Evolutionary conservation across 2,329 filamentous ascomycete species (phyloP).

Genomic region (Periglandula ipomoeae): DNA sequence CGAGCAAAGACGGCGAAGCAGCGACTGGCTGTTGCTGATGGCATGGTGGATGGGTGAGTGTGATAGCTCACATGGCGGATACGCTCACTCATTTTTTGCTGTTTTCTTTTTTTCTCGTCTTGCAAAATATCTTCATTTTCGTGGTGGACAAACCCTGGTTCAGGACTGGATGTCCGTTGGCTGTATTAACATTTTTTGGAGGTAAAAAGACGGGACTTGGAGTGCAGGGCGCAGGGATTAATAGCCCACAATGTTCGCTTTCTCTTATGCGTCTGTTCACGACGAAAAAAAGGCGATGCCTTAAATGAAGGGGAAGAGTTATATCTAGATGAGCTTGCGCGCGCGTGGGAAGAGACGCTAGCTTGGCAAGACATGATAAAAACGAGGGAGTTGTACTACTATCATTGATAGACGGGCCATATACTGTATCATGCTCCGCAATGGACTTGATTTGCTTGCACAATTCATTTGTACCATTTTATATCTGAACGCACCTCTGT

Average conservation of each 20-base stretch:
- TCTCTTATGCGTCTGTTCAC: not conserved
- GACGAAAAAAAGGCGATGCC: not conserved
- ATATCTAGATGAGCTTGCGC: not conserved
- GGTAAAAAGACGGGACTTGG: constrained; percentile 1
- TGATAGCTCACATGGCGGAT: not conserved
- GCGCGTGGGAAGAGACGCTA: not conserved
- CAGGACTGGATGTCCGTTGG: not conserved
- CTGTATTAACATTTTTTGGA: constrained; percentile 6
- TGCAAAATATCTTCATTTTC: not conserved
- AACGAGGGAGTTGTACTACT: constrained; percentile 14
- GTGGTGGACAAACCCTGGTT: constrained; percentile 1
- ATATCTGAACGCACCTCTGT: too few species aligned
- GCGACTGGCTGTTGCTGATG: constrained; percentile 58
- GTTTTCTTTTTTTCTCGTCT: not conserved
- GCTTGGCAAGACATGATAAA: constrained; percentile 11
- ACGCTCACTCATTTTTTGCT: not conserved
- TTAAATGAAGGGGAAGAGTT: not conserved
- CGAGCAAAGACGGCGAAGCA: constrained; percentile 61
- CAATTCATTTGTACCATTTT: not conserved
- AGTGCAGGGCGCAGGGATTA: constrained; percentile 2
- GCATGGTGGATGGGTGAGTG: constrained; percentile 27
- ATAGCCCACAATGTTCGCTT: not conserved
- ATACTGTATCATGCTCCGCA: not conserved
- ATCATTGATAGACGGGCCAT: constrained; percentile 18
- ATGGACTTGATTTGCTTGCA: not conserved